These are phyloP conservation scores for Hyaloscypha hepaticicola DNA, from an alignment of 495 filamentous ascomycete genomes.

Conservation along the genomic window DNA sequence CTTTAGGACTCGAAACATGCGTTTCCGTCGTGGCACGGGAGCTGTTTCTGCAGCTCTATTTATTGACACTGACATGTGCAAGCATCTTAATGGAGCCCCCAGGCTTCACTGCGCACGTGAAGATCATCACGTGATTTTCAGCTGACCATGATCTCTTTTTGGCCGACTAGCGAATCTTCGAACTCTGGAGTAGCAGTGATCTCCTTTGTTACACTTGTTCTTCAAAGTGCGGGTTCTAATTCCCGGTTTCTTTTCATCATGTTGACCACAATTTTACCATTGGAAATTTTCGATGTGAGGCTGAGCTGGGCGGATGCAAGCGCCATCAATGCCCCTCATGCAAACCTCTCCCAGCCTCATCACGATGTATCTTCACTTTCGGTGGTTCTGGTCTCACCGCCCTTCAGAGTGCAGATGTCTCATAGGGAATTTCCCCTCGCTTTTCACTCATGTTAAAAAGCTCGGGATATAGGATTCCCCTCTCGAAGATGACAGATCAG, in stretches of 20 bases:
- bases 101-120: background rate
- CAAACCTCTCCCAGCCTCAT: background rate
- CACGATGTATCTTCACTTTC: background rate
- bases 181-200: background rate
- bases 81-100: background rate
- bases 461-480: background rate
- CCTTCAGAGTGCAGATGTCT: background rate
- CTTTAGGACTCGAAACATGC: background rate
- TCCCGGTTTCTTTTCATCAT: background rate
- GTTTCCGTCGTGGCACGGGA: background rate
- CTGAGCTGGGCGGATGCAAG: background rate
- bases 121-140: background rate
- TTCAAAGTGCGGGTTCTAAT: background rate
- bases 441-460: background rate
- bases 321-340: background rate
- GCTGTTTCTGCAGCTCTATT: background rate
- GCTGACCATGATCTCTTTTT: background rate
- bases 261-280: background rate
- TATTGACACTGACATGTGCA: background rate
- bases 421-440: background rate
- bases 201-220: background rate
- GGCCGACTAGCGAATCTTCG: no score
- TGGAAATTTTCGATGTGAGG: background rate
- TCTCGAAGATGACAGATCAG: background rate
- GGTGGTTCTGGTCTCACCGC: background rate